These are phyloP conservation scores for Themeda triandra DNA, from an alignment of 176 grass and related monocot genomes.

Conservation along the genomic window DNA sequence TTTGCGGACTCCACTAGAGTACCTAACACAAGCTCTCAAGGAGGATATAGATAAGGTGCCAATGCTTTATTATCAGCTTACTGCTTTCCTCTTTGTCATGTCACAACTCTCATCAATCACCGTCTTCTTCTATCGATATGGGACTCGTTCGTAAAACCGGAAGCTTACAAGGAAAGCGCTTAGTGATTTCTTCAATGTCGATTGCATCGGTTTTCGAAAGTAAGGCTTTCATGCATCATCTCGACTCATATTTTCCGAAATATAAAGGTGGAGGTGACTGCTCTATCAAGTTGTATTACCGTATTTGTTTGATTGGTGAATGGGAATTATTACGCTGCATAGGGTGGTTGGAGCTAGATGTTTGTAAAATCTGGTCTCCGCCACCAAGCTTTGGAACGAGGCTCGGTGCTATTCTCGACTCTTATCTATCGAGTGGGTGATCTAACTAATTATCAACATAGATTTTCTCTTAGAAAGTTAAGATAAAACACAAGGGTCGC, in stretches of 20 bases:
- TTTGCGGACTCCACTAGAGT: conserved; percentile 73
- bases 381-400: conserved; percentile 65
- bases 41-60: conserved; percentile 87
- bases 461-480: background rate
- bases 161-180: conserved; percentile 72
- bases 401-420: conserved; percentile 63
- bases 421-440: conserved; percentile 72
- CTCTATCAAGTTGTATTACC: conserved; percentile 57
- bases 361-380: conserved; percentile 54
- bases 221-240: conserved; percentile 9
- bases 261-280: conserved; percentile 80
- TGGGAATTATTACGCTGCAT: conserved; percentile 24
- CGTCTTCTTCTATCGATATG: conserved; percentile 62
- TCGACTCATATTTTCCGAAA: conserved; percentile 27
- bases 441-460: background rate
- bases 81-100: conserved; percentile 22
- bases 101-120: background rate
- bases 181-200: conserved; percentile 92
- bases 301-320: conserved; percentile 5
- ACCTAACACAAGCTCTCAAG: conserved; percentile 60
- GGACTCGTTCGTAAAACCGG: conserved; percentile 71
- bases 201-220: conserved; percentile 31
- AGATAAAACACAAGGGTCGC: background rate
- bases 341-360: conserved; percentile 77
- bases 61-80: conserved; percentile 11